Base-by-base conservation (phyloP, 2,329 filamentous ascomycete genomes). In the Claviceps digitariae region DNA sequence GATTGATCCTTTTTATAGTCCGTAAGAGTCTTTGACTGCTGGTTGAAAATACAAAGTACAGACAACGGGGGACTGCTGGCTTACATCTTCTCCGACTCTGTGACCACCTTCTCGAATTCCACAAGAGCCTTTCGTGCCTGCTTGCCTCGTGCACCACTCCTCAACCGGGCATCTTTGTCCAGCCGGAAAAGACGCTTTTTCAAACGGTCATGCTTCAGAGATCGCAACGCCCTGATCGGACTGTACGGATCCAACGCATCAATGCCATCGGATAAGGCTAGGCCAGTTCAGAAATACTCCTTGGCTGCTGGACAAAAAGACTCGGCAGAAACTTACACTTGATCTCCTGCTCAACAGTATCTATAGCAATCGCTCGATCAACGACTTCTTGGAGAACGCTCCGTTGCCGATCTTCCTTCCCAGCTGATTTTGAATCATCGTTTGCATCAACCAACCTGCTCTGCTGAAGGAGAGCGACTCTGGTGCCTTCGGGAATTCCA, bases 41-140 rank as follows among this genome's bases (percentile, higher is more conserved):
- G 5, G 17, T 38, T 38, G 36, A n/a, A 38, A 8, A 38, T 38
- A 45, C 2, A 15, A 13, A 5, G 15, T 27, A 44, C 41, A 44
- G 20, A 15, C 4, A 46, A n/a, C n/a, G 21, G 27, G 23, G 12
- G 13, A 9, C 15, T 20, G 13, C 17, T 4, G n/a, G 59, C 73
- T 63, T 66, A 83, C 79, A 74, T 51, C 10, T 65, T 65, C 41
- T 73, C 67, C 0, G 79, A 83, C 47, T 81, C 76, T 12, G 78
- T 75, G 2, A 87, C 73, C 17, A 77, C 76, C 57, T 82, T 82
- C 62, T 94, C 88, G 29, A 83, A 78, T 4, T 77, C 77, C 50
- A 82, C 79, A 20, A 93, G 67, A 1, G 82, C 79, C 61, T 93
- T 91, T n/a, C 87, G 75, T 0, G 87, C 87, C 56, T 84, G 78